Conservation (phyloP, 352 stramenopile species). For the Phytophthora cactorum region DNA sequence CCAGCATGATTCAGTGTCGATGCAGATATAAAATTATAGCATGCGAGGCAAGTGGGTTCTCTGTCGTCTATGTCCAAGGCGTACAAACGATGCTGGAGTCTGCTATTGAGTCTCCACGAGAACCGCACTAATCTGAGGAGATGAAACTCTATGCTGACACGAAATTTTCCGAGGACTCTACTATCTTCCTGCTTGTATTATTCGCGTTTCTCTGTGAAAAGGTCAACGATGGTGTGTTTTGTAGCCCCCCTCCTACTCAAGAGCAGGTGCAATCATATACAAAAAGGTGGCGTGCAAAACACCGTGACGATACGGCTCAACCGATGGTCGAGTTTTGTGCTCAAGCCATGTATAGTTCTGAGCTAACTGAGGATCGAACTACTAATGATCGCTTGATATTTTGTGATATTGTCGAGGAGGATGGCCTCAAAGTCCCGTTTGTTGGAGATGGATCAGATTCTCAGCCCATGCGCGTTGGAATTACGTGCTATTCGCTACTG, state of each 20-base stretch:
- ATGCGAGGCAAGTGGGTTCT: neutral
- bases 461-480: neutral
- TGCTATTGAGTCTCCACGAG: neutral
- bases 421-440: neutral
- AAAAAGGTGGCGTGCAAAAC: neutral
- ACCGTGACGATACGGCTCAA: neutral
- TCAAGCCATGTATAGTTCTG: neutral
- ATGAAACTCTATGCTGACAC: slow-evolving; percentile 1
- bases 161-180: neutral
- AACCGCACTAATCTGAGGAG: neutral
- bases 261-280: neutral
- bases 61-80: neutral
- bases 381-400: neutral
- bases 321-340: neutral
- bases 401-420: neutral
- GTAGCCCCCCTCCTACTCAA: neutral
- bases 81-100: neutral
- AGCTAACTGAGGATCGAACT: neutral
- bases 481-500: slow-evolving; percentile 2
- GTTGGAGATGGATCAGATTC: neutral
- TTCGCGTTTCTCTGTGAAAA: neutral
- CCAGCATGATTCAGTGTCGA: neutral
- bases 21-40: neutral
- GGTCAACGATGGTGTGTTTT: neutral
- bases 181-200: neutral